These are phyloP conservation scores for Fusarium anguioides DNA, from an alignment of 2,329 filamentous ascomycete genomes.

Conservation along the genomic window DNA sequence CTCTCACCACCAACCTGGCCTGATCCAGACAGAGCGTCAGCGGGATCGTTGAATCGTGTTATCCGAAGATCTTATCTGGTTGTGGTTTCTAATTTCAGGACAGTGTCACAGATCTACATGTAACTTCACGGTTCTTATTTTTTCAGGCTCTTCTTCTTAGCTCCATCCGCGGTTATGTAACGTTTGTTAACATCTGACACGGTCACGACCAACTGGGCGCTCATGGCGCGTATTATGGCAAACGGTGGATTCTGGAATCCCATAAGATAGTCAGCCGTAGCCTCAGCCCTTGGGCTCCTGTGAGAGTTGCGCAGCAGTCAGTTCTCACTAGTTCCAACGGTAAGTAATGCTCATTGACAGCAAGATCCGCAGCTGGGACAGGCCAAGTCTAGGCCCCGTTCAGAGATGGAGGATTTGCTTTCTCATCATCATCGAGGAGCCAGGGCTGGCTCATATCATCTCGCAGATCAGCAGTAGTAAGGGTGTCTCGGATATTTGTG, in stretches of 20 bases:
- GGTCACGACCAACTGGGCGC: constrained; percentile 10
- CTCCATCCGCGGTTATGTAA: constrained; percentile 8
- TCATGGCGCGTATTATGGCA: constrained; percentile 17
- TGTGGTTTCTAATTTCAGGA: constrained; percentile 19
- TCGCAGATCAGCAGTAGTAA: constrained; percentile 27
- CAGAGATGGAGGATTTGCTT: constrained; percentile 7
- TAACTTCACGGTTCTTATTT: constrained; percentile 1
- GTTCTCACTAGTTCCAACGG: too few species aligned
- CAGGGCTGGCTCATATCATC: constrained; percentile 14
- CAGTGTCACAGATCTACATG: constrained; percentile 21
- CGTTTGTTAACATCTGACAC: not conserved
- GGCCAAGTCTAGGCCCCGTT: not conserved
- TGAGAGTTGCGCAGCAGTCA: constrained; percentile 20
- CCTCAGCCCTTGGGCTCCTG: not conserved
- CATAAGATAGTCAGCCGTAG: constrained; percentile 4
- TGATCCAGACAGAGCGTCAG: constrained; percentile 9
- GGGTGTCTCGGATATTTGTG: constrained; percentile 37
- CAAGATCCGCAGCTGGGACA: constrained; percentile 27
- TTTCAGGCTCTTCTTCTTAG: not conserved
- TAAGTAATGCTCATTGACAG: not conserved
- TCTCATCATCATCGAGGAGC: not conserved
- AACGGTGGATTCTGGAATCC: constrained; percentile 13
- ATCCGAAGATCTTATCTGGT: constrained; percentile 29
- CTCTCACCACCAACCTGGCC: not conserved
- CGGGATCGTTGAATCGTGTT: constrained; percentile 13